A percentile compares a stretch with the other conserved stretches of the same genome.
Conservation (phyloP, 495 filamentous ascomycete species). For the Hyaloscypha variabilis region DNA sequence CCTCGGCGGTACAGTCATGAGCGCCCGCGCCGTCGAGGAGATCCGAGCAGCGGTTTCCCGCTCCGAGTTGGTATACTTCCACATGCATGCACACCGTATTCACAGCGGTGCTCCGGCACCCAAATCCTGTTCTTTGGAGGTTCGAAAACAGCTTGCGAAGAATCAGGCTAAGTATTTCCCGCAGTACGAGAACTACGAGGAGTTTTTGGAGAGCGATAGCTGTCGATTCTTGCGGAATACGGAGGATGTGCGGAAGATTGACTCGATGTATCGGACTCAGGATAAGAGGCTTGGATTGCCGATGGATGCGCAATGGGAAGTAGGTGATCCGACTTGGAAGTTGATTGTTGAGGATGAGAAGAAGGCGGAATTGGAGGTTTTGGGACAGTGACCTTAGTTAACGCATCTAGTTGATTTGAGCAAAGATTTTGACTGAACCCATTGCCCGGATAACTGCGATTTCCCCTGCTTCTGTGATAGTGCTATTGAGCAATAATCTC, state of each 20-base stretch:
- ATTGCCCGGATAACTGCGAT: too few relatives aligned
- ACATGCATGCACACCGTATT: too few relatives aligned
- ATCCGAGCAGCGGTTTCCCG: background rate
- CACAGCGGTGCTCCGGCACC: constrained; percentile 8
- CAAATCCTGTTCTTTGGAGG: constrained; percentile 8
- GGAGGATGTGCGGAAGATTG: constrained; percentile 41
- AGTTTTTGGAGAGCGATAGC: constrained; percentile 33
- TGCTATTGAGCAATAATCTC: constrained; percentile 10
- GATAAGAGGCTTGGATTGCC: constrained; percentile 24
- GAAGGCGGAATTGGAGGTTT: background rate
- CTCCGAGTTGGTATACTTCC: too few relatives aligned
- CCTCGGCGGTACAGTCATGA: constrained; percentile 20
- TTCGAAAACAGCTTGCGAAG: constrained; percentile 24
- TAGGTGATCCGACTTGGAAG: constrained; percentile 18
- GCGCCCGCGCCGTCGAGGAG: too few relatives aligned
- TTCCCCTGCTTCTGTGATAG: too few relatives aligned
- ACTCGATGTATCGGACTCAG: constrained; percentile 44
- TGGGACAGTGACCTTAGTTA: background rate
- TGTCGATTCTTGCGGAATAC: constrained; percentile 39
- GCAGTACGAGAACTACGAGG: constrained; percentile 28
- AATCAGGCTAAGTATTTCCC: constrained; percentile 27
- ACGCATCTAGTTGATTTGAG: too few relatives aligned
- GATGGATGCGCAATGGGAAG: constrained; percentile 8
- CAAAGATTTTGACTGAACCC: too few relatives aligned
- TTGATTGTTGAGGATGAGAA: constrained; percentile 17